Base-by-base conservation (phyloP, 257 asterid genomes). In the Nicotiana attenuata region DNA sequence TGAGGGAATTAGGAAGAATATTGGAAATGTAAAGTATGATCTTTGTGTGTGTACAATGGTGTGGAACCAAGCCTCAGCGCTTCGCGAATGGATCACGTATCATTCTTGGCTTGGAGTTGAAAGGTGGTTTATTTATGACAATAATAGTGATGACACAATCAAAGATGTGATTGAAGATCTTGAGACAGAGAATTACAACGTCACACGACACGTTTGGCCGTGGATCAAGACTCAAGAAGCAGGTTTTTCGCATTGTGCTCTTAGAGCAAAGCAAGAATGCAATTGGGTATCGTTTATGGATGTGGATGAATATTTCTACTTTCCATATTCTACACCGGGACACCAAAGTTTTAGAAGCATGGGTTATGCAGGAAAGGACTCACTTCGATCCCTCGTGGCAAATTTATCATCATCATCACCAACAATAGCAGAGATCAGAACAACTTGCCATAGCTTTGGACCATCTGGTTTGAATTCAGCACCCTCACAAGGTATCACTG, bases 141-240 rank as follows among this genome's bases (percentile, higher is more conserved):
- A 96, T 85, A 96, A 92, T 41, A 96, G 99, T 41, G 93, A 96
- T 59, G 99, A 96, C 78, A 89, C 78, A 31, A 87, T 92, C 6
- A 88, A 91, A 45, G 86, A 88, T 47, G 89, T 91, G 38, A 76
- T 93, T 76, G 84, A 61, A 56, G 86, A 91, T 14, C 98, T 94
- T 31, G 90, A 88, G 57, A 84, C 4, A 11, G 91, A 88, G 38
- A 81, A 84, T 65, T 89, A 88, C 86, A 94, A 94, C 53, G 92
- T 96, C 10, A 90, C 91, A 0, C 88, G 98, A 90, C 98, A 94
- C 64, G 91, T 89, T 3, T 96, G 99, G 99, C 98, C 98, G 0
- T 96, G 99, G 99, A 88, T 96, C 84, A 96, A 96, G 87, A 94
- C 98, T 33, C 99, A 96, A 80, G 99, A 96, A 88, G 98, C 99